These are phyloP conservation scores for Fraxinus dipetala DNA, from an alignment of 305 asterid genomes.

Conservation along the genomic window DNA sequence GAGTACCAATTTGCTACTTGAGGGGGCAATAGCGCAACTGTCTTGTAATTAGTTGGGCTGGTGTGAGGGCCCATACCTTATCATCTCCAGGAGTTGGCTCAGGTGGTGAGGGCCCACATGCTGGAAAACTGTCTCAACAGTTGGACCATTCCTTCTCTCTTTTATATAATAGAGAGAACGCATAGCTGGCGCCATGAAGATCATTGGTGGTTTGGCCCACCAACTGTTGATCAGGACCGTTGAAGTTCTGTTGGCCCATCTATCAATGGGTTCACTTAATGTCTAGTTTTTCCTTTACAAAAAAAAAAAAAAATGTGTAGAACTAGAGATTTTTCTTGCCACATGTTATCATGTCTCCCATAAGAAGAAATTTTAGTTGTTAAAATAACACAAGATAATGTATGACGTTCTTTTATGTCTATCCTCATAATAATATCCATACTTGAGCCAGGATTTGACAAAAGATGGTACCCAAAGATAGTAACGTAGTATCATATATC, in stretches of 20 bases:
- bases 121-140: slow-evolving; percentile 36
- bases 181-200: slow-evolving; percentile 70
- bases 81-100: slow-evolving; percentile 49
- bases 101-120: slow-evolving; percentile 69
- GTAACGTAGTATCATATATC: not conserved
- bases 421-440: not conserved
- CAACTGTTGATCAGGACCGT: slow-evolving; percentile 45
- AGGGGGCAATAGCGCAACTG: slow-evolving; percentile 22
- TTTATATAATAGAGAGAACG: slow-evolving; percentile 4
- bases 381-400: not conserved
- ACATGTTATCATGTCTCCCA: slow-evolving; percentile 17
- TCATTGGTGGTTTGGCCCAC: slow-evolving; percentile 72
- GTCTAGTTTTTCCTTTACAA: not conserved
- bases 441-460: not conserved
- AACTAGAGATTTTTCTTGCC: slow-evolving; percentile 1
- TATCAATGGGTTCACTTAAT: slow-evolving; percentile 45
- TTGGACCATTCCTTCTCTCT: slow-evolving; percentile 18
- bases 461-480: not conserved
- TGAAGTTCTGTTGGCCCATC: slow-evolving; percentile 44
- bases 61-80: slow-evolving; percentile 52
- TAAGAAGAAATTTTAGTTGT: slow-evolving; percentile 18
- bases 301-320: slow-evolving; percentile 23
- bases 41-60: slow-evolving; percentile 17
- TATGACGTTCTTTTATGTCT: not conserved
- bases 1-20: not conserved